Evolutionary conservation across 2,329 filamentous ascomycete species (phyloP).

Genomic region (Ophiostoma novo-ulmi): DNA sequence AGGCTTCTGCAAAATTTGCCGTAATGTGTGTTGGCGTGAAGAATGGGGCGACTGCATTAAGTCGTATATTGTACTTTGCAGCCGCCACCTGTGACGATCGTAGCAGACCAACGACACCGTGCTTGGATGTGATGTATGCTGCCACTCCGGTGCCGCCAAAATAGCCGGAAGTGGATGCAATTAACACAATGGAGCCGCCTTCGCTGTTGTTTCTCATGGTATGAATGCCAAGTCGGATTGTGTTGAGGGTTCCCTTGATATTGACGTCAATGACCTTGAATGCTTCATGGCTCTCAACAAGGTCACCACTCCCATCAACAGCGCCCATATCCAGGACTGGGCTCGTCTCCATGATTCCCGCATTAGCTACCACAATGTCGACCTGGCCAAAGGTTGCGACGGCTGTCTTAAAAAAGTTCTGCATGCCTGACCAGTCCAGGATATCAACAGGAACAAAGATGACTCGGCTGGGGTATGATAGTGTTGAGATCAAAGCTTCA

Average conservation of each 20-base stretch:
- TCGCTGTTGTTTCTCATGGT: not conserved
- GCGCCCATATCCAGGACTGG: not conserved
- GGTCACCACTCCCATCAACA: not conserved
- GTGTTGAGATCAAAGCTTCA: not conserved
- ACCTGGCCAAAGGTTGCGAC: not conserved
- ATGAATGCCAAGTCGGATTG: conserved; percentile 17
- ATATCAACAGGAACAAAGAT: not conserved
- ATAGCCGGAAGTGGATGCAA: conserved; percentile 26
- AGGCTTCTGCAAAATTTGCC: conserved; percentile 35
- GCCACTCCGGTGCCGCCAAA: conserved; percentile 32
- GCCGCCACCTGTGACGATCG: conserved; percentile 14
- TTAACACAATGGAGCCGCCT: not conserved
- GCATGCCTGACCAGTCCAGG: not conserved
- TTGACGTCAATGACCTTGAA: conserved; percentile 39
- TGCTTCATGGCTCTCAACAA: conserved; percentile 30
- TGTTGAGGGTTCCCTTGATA: conserved; percentile 42
- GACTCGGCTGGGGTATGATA: not conserved
- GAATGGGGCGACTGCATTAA: conserved; percentile 43
- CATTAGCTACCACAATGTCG: not conserved
- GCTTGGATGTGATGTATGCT: conserved; percentile 29
- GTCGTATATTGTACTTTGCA: conserved; percentile 33
- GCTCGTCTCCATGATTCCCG: not conserved
- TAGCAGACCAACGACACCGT: conserved; percentile 28
- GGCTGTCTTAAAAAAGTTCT: not conserved
- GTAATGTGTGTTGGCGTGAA: conserved; percentile 43